Conservation (phyloP, 2,329 filamentous ascomycete species). For the Cladophialophora immunda region DNA sequence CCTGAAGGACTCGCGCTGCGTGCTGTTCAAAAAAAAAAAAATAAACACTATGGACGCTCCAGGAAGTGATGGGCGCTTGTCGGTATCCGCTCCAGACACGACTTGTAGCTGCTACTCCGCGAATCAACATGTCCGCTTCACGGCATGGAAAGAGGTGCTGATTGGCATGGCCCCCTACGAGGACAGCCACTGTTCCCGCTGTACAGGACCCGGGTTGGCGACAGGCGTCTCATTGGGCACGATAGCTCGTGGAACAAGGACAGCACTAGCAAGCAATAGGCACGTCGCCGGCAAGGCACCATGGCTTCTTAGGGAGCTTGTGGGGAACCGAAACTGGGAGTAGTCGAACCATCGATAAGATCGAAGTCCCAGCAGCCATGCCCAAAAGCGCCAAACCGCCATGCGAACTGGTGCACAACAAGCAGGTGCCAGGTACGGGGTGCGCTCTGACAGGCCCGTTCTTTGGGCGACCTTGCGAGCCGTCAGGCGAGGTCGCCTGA, state of each 20-base stretch:
- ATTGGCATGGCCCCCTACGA: conserved; percentile 8
- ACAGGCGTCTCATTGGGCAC: conserved; percentile 6
- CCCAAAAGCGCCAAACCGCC: conserved; percentile 4
- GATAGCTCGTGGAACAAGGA: conserved; percentile 9
- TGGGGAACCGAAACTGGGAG: conserved; percentile 5
- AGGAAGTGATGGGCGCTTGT: conserved; percentile 20
- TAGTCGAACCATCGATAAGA: conserved; percentile 17
- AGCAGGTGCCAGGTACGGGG: conserved; percentile 21
- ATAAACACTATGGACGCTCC: conserved; percentile 10
- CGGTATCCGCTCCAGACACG: conserved; percentile 11
- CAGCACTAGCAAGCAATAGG: conserved; percentile 24
- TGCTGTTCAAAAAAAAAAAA: conserved; percentile 8
- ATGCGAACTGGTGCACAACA: conserved; percentile 24
- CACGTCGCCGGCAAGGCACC: conserved; percentile 11
- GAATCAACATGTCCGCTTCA: conserved; percentile 17
- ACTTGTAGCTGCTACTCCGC: conserved; percentile 16
- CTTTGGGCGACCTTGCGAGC: conserved; percentile 1
- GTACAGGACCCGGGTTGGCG: conserved; percentile 3
- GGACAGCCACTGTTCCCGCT: neutral
- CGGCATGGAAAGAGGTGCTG: conserved; percentile 4
- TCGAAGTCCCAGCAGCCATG: conserved; percentile 11
- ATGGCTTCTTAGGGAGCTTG: conserved; percentile 7
- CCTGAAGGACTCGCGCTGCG: neutral
- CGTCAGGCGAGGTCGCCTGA: conserved; percentile 25
- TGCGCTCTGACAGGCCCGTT: conserved; percentile 17